Base-by-base conservation (phyloP, 352 stramenopile genomes). In the Phytophthora cactorum region DNA sequence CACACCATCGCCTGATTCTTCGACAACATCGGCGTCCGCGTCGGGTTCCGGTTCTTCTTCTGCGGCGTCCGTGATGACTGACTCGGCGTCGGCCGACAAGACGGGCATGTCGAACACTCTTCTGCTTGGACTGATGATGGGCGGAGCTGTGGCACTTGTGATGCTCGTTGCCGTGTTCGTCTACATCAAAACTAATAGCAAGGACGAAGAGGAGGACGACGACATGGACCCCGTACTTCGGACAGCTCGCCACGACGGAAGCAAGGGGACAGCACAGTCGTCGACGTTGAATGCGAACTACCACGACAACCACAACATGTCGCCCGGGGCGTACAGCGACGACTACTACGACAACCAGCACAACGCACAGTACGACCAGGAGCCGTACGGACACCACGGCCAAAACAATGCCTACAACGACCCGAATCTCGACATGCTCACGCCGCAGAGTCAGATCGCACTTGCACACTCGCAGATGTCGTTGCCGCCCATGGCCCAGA, bases 381-480 rank as follows among this genome's bases (percentile, higher is more conserved):
- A 76, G 4, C 51, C 61, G 39, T 74, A 74, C 32, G 46, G 47
- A 10, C 54, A 67, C 27, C 59, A 52, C 22, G 31, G 29, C 17
- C 54, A 54, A 34, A 27, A 28, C 25, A 52, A 49, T 22, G 32
- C 6, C 55, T 79, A 79, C 47, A 79, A 85, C 66, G 76, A 89
- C 54, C 75, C 73, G 27, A 75, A 74, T 22, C 61, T 88, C 10
- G 84, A 90, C 63, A 59, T 89, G 46, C 63, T 92, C n/a, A 89
- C 84, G 10, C 81, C 84, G n/a, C 65, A 64, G 8, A 89, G 78
- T 60, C 78, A 90, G 47, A 90, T 90, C 12, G 70, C 62, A 6
- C 70, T 82, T 5, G 74, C 67, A 14, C 68, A 80, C 32, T 69
- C 78, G 22, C 72, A 72, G 46, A 62, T 74, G 65, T 84, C 78